Conservation (phyloP, 805 yeast species). For the Metschnikowia lachancei region DNA sequence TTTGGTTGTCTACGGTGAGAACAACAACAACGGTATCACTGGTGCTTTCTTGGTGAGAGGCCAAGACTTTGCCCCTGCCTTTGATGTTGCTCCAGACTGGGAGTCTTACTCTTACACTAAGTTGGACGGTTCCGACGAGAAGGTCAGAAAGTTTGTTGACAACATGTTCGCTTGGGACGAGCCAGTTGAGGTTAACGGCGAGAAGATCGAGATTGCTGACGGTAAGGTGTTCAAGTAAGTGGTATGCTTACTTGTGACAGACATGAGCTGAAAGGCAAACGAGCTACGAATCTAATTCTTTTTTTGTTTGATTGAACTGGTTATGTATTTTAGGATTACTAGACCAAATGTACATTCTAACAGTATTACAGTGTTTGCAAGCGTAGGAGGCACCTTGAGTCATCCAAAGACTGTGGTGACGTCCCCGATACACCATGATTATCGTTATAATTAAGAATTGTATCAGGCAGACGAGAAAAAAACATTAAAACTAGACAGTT, state of each 20-base stretch:
- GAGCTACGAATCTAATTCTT: conserved; percentile 4
- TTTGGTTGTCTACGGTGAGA: conserved; percentile 95
- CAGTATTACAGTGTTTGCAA: background rate
- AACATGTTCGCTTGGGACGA: conserved; percentile 99
- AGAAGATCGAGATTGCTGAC: conserved; percentile 83
- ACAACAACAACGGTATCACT: conserved; percentile 95
- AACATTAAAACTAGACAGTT: too few relatives aligned
- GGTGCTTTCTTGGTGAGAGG: conserved; percentile 97
- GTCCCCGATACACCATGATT: too few relatives aligned
- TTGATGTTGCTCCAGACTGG: conserved; percentile 99
- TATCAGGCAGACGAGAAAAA: too few relatives aligned
- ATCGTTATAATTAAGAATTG: too few relatives aligned
- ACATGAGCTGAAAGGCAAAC: background rate
- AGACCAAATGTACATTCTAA: background rate
- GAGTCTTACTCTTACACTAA: conserved; percentile 85
- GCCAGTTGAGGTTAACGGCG: conserved; percentile 80
- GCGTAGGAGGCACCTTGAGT: too few relatives aligned
- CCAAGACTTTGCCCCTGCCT: conserved; percentile 85
- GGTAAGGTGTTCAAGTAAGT: conserved; percentile 94
- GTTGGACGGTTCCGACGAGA: conserved; percentile 75
- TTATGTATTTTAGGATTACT: background rate
- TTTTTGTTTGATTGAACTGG: background rate
- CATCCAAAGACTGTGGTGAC: too few relatives aligned
- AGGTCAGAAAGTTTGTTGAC: conserved; percentile 74
- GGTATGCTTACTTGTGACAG: background rate